These are phyloP conservation scores for Podochytrium sp. DNA, from an alignment of 192 early-diverging fungal genomes.

Conservation along the genomic window DNA sequence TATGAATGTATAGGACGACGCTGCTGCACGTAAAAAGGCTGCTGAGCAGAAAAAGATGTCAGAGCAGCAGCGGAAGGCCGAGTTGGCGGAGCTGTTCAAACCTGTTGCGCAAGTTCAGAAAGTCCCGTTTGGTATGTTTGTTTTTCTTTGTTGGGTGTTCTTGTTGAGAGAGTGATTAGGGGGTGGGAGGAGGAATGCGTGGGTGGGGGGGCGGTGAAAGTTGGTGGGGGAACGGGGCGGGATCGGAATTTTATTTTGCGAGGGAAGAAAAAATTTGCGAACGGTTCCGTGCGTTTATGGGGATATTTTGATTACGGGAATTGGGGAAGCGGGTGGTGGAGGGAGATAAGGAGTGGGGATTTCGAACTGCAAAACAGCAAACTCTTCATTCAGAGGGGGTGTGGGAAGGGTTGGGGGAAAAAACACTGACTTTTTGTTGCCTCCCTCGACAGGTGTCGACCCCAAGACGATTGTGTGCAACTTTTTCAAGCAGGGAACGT, in stretches of 20 bases:
- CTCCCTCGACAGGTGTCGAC: constrained; percentile 67
- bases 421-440: not conserved
- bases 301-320: too few relatives aligned
- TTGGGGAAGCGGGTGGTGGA: not conserved
- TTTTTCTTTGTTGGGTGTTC: too few relatives aligned
- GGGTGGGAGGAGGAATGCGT: not conserved
- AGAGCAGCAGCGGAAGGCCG: constrained; percentile 88
- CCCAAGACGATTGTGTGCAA: constrained; percentile 94
- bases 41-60: constrained; percentile 70
- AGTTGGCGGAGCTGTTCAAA: constrained; percentile 89
- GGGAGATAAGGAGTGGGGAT: not conserved
- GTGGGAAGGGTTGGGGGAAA: not conserved
- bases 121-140: constrained; percentile 83
- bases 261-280: not conserved
- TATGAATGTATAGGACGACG: constrained; percentile 68
- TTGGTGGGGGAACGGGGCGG: not conserved
- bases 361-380: not conserved
- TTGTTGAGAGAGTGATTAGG: not conserved
- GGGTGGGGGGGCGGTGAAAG: not conserved
- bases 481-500: constrained; percentile 89
- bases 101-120: constrained; percentile 85
- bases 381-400: not conserved
- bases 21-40: constrained; percentile 67
- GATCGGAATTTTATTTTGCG: not conserved
- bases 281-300: not conserved